Evolutionary conservation across 1,284 basidiomycete species (phyloP).

Genomic region (Ustilago sp.): DNA sequence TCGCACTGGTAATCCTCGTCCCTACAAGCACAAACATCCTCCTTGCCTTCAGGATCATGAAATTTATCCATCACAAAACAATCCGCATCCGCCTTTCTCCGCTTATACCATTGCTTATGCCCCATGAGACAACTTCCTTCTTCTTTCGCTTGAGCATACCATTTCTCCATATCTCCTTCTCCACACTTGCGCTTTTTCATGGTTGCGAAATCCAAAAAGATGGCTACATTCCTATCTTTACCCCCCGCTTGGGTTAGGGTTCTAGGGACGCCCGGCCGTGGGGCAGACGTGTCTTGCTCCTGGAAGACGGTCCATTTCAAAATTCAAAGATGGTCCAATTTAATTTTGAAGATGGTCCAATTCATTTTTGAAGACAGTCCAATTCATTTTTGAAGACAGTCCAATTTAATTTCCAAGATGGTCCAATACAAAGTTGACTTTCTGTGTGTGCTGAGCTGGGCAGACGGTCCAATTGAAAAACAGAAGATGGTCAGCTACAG

Average conservation of each 20-base stretch:
- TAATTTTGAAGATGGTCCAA: too few species aligned
- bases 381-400: too few species aligned
- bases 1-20: conserved; percentile 95
- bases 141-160: conserved; percentile 80
- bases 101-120: conserved; percentile 94
- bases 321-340: too few species aligned
- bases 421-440: too few species aligned
- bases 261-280: too few species aligned
- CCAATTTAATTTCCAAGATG: too few species aligned
- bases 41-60: conserved; percentile 73
- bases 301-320: too few species aligned
- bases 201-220: conserved; percentile 86
- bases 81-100: conserved; percentile 84
- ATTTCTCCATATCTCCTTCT: conserved; percentile 83
- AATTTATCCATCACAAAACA: conserved; percentile 91
- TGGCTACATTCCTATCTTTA: conserved; percentile 76
- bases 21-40: conserved; percentile 85
- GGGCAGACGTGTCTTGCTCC: too few species aligned
- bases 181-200: conserved; percentile 79
- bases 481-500: too few species aligned
- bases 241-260: conserved; percentile 76
- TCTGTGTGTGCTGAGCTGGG: too few species aligned
- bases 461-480: too few species aligned
- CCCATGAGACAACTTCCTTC: conserved; percentile 88
- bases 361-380: too few species aligned